These are phyloP conservation scores for Hippophae rhamnoides DNA, from an alignment of 306 rosid species.

Conservation along the genomic window DNA sequence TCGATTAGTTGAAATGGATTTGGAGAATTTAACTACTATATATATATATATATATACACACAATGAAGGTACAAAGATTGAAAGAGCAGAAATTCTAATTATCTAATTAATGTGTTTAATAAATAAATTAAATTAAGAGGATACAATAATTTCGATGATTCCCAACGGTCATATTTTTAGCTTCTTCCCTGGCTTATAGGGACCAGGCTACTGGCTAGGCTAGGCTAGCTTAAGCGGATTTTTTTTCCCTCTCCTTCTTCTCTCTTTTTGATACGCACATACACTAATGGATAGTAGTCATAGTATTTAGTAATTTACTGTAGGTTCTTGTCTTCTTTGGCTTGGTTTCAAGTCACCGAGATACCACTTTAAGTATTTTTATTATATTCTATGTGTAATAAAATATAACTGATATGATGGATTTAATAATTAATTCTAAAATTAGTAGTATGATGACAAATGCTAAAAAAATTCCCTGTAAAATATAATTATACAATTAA, in stretches of 20 bases:
- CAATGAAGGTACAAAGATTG: conserved; percentile 3
- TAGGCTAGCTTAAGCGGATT: conserved; percentile 6
- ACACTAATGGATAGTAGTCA: background rate
- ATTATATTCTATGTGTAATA: no score
- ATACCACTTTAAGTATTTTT: background rate
- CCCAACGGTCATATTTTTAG: conserved; percentile 48
- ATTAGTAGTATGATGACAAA: no score
- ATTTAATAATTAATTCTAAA: no score
- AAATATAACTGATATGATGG: no score
- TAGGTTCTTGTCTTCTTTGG: background rate
- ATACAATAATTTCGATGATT: background rate
- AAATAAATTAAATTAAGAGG: background rate
- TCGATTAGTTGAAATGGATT: background rate
- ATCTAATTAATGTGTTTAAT: background rate
- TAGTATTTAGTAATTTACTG: background rate
- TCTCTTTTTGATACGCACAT: conserved; percentile 11
- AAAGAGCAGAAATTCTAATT: conserved; percentile 14
- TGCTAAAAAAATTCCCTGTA: no score
- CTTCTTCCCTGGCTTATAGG: conserved; percentile 1
- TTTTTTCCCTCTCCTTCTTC: background rate
- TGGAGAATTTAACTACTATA: conserved; percentile 5
- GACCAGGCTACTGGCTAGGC: conserved; percentile 3
- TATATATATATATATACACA: background rate
- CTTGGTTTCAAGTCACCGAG: background rate
- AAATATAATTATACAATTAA: no score